Evolutionary conservation across 371 early-diverging fungal species (phyloP).

Genomic region (Rhizopus delemar): DNA sequence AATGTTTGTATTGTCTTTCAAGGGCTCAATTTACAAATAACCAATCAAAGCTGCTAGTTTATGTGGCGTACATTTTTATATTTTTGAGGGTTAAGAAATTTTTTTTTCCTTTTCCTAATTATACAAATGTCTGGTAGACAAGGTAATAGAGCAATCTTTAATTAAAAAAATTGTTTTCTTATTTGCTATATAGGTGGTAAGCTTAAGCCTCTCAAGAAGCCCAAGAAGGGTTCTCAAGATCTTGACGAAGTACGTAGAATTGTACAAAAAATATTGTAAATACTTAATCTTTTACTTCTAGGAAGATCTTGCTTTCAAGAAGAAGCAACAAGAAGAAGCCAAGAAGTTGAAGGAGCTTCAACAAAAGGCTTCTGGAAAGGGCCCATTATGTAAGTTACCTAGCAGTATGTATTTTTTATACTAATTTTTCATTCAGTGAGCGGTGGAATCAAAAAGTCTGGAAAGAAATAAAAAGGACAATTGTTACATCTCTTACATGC

Average conservation of each 20-base stretch:
- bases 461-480: constrained; percentile 63
- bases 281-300: constrained; percentile 14
- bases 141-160: constrained; percentile 40
- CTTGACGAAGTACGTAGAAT: constrained; percentile 63
- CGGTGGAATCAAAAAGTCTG: constrained; percentile 81
- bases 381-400: constrained; percentile 70
- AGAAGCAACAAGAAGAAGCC: constrained; percentile 81
- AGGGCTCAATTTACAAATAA: too few relatives aligned
- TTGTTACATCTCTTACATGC: too few relatives aligned
- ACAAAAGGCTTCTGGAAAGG: constrained; percentile 76
- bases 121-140: constrained; percentile 61
- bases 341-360: constrained; percentile 80
- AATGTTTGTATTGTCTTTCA: too few relatives aligned
- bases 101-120: background rate
- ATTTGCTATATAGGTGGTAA: constrained; percentile 62
- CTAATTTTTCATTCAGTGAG: constrained; percentile 39
- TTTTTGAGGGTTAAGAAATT: background rate
- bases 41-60: too few relatives aligned
- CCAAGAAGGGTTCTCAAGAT: constrained; percentile 64
- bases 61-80: background rate
- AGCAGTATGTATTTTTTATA: background rate
- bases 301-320: constrained; percentile 78
- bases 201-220: constrained; percentile 79
- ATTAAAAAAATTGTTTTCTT: background rate
- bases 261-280: background rate